These are phyloP conservation scores for Arabis alpina DNA, from an alignment of 345 rosid species.

Conservation along the genomic window DNA sequence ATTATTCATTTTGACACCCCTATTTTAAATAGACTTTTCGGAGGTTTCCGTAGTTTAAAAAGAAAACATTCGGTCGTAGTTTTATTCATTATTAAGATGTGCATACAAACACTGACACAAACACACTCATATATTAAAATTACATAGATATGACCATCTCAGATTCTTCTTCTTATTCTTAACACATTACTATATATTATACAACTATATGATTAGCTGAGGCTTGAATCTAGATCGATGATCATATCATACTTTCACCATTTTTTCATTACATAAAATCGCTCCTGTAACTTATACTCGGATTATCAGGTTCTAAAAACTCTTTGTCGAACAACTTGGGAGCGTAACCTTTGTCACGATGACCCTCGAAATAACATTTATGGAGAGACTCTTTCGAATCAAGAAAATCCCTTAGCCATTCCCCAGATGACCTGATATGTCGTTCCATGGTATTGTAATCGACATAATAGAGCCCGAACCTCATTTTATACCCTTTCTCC, in stretches of 20 bases:
- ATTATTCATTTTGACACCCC: too few relatives aligned
- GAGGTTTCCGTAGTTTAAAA: not conserved
- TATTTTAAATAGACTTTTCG: too few relatives aligned
- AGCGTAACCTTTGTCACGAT: constrained; percentile 34
- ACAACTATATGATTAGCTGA: constrained; percentile 24
- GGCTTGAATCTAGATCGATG: constrained; percentile 5
- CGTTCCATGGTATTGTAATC: constrained; percentile 49
- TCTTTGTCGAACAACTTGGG: constrained; percentile 36
- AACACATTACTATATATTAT: constrained; percentile 15
- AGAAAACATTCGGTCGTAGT: not conserved
- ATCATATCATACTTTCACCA: constrained; percentile 20
- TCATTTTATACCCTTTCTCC: constrained; percentile 44
- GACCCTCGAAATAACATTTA: constrained; percentile 39
- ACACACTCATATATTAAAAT: not conserved
- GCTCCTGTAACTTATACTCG: constrained; percentile 14
- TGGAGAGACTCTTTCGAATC: constrained; percentile 28
- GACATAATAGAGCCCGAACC: constrained; percentile 53
- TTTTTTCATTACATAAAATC: constrained; percentile 34
- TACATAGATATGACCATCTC: constrained; percentile 13
- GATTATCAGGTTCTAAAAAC: constrained; percentile 2
- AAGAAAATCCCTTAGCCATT: constrained; percentile 43
- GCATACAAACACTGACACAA: constrained; percentile 14
- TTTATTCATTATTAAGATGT: constrained; percentile 25
- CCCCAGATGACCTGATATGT: constrained; percentile 42
- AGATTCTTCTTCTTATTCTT: constrained; percentile 15